A percentile compares a stretch with the other conserved stretches of the same genome.
phyloP scores from a whole-genome alignment of 2,329 filamentous ascomycete species.

The Lecanicillium sp. region DNA sequence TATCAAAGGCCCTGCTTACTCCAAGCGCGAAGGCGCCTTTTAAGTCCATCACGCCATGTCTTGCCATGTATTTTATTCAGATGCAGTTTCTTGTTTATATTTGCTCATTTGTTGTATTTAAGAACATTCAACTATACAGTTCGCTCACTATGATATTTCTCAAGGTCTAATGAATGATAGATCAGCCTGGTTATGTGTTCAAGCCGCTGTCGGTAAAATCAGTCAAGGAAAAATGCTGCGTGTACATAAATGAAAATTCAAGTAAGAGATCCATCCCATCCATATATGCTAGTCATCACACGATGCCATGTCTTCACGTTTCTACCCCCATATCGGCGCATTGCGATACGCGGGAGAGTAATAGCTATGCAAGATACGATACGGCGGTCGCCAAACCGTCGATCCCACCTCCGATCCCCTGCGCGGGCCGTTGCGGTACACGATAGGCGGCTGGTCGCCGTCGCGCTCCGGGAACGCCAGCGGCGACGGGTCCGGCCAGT shows the following conservation, averaged over 20 bases:
- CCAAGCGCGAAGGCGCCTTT: conserved; percentile 43
- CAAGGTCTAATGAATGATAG: no score
- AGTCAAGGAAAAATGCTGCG: no score
- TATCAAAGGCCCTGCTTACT: conserved; percentile 41
- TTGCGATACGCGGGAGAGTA: conserved; percentile 52
- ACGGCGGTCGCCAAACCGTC: conserved; percentile 30
- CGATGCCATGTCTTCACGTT: neutral
- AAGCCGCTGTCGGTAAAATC: no score
- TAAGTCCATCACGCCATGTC: conserved; percentile 21
- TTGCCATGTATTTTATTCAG: neutral
- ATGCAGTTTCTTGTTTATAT: neutral
- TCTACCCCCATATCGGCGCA: conserved; percentile 49
- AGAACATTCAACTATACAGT: no score
- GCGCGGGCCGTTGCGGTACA: conserved; percentile 8
- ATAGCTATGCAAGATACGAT: conserved; percentile 52
- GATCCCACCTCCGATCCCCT: conserved; percentile 14
- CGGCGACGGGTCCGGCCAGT: neutral
- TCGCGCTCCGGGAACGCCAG: neutral
- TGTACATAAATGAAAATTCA: no score
- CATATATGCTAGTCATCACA: no score
- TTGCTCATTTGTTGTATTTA: neutral
- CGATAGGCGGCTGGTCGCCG: neutral
- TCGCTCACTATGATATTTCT: no score
- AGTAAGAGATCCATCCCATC: no score
- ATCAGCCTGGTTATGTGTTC: no score